Conservation (phyloP, 1,284 basidiomycete genomes). For the Trametes versicolor region DNA sequence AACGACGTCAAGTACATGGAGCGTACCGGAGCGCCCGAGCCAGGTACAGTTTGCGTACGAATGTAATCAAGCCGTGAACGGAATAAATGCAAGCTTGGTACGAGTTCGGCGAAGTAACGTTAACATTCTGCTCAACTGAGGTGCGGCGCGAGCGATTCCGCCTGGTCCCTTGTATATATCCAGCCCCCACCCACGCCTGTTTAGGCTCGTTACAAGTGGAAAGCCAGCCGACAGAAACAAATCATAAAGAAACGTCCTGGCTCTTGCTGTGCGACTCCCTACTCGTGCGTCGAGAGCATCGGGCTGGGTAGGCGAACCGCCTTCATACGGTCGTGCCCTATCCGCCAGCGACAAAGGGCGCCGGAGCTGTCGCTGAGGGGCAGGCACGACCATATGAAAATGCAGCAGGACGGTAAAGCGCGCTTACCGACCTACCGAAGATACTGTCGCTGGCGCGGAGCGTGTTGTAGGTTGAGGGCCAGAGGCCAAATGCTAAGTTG, state of each 20-base stretch:
- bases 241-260: not conserved
- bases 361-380: constrained; percentile 1
- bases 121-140: too few relatives aligned
- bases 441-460: not conserved
- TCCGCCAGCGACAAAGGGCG: constrained; percentile 9
- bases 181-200: too few relatives aligned
- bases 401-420: not conserved
- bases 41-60: too few relatives aligned
- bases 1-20: too few relatives aligned
- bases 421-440: constrained; percentile 1
- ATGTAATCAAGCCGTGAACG: too few relatives aligned
- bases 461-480: not conserved
- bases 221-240: not conserved
- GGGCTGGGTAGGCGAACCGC: not conserved
- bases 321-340: constrained; percentile 3
- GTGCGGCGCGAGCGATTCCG: too few relatives aligned
- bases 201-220: not conserved
- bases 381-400: not conserved
- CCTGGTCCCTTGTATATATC: too few relatives aligned
- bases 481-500: not conserved
- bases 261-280: not conserved
- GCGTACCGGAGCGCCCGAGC: too few relatives aligned
- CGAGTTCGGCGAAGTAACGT: too few relatives aligned
- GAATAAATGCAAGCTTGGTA: too few relatives aligned
- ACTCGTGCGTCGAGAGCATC: not conserved